Base-by-base conservation (phyloP, 1,284 basidiomycete species). In the Puccinia polysora region DNA sequence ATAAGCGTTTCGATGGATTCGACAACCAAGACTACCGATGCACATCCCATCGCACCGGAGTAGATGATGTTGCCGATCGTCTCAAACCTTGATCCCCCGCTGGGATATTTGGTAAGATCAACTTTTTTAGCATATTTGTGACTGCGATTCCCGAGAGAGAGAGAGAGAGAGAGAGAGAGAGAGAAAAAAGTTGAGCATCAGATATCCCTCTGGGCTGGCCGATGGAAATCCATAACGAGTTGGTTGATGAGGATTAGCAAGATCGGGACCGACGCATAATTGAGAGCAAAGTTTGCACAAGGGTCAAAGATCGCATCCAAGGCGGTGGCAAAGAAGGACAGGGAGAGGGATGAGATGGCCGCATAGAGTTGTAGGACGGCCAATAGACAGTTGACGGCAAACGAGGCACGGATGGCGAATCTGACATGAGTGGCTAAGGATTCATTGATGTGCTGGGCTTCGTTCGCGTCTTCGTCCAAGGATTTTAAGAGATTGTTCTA, bases 11-110 rank as follows among this genome's bases (percentile, higher is more conserved):
- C 36, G n/a, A 69, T 59, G n/a, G 67, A 69, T 43, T 69, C 67
- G 4, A 69, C 55, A 2, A 69, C 56, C n/a, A 69, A 43, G 10
- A 69, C 55, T 1, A 69, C 55, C 18, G 67, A 69, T n/a, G 55
- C 67, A 60, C 67, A 69, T 3, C 55, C 67, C 67, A 69, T 69
- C 10, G 50, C 55, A 8, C 38, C 45, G 28, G 67, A 58, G 50
- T 69, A 69, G 8, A 69, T 34, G 15, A 69, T 69, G 36, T 52
- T 68, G 23, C 71, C 75, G 79, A 93, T 92, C 0, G 89, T 93
- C 80, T 93, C 90, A 55, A 95, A 84, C 59, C 91, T 85, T n/a
- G 88, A 85, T 30, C 94, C 94, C 63, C 92, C 89, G 14, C 91
- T 89, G 6, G 91, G 92, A 91, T 91, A 96, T 77, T 90, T 91